These are phyloP conservation scores for Rhododendron simsii DNA, from an alignment of 148 eudicot species.

Conservation along the genomic window DNA sequence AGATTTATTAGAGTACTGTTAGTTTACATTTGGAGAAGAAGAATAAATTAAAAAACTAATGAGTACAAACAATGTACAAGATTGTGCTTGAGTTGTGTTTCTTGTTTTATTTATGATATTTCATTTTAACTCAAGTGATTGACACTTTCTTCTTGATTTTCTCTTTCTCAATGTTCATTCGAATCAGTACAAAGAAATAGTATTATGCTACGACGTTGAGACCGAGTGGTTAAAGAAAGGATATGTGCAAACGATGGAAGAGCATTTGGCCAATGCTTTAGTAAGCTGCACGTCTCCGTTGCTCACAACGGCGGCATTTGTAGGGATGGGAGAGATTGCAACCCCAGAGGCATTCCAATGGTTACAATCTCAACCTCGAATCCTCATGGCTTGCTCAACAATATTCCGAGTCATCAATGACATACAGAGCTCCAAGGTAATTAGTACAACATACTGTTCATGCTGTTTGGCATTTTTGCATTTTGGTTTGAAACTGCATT, in stretches of 20 bases:
- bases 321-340: not conserved
- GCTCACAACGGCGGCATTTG: not conserved
- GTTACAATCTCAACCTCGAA: not conserved
- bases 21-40: too few species aligned
- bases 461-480: too few species aligned
- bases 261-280: slow-evolving; percentile 13
- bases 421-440: not conserved
- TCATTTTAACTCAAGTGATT: not conserved
- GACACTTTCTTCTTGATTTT: not conserved
- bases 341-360: not conserved
- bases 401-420: not conserved
- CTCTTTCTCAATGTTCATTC: not conserved
- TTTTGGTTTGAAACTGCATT: not conserved
- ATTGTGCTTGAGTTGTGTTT: too few species aligned
- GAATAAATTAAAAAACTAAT: too few species aligned
- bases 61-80: too few species aligned
- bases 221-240: slow-evolving; percentile 19
- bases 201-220: slow-evolving; percentile 11
- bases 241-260: slow-evolving; percentile 19
- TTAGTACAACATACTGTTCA: not conserved
- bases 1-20: too few species aligned
- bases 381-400: not conserved
- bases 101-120: too few species aligned
- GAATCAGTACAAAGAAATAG: slow-evolving; percentile 20
- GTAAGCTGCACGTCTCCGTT: not conserved